phyloP scores from a whole-genome alignment of 495 filamentous ascomycete genomes.

The Neurospora sp. region DNA sequence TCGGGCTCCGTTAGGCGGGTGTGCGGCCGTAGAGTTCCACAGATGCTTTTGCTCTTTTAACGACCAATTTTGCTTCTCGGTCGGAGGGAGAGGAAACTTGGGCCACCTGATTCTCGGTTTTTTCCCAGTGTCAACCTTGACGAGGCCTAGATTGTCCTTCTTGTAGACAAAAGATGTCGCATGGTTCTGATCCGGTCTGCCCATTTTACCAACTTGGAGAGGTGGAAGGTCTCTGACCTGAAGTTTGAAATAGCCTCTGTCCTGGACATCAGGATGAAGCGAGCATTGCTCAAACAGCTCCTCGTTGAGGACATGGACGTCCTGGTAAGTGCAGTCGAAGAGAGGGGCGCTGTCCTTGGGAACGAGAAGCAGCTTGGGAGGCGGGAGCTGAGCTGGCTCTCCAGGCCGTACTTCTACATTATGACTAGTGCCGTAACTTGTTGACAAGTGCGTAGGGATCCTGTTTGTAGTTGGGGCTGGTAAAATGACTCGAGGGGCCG shows the following conservation, averaged over 20 bases:
- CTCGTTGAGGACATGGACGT: slow-evolving; percentile 21
- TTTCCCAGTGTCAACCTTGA: slow-evolving; percentile 23
- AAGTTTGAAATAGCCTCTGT: slow-evolving; percentile 24
- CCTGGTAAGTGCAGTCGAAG: slow-evolving; percentile 21
- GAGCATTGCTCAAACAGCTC: slow-evolving; percentile 21
- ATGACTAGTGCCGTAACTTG: not conserved
- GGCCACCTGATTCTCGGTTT: slow-evolving; percentile 12
- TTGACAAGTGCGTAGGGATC: not conserved
- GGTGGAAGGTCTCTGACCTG: slow-evolving; percentile 17
- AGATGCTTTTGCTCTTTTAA: slow-evolving; percentile 16
- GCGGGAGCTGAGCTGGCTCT: slow-evolving; percentile 2
- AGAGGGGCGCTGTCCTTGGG: slow-evolving; percentile 13
- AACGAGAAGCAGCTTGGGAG: not conserved
- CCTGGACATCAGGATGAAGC: slow-evolving; percentile 14
- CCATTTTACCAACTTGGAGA: slow-evolving; percentile 12
- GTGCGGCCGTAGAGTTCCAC: slow-evolving; percentile 19
- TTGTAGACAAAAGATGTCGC: slow-evolving; percentile 21
- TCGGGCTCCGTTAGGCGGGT: slow-evolving; percentile 16
- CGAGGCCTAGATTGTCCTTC: slow-evolving; percentile 11
- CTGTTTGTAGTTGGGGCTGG: not conserved
- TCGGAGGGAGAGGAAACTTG: slow-evolving; percentile 13
- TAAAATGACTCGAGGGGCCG: not conserved
- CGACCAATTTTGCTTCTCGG: slow-evolving; percentile 14
- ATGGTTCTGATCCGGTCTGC: slow-evolving; percentile 16
- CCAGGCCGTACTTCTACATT: not conserved